Evolutionary conservation across 805 yeast genomes (phyloP).

Genomic region (Candida krabiensis): DNA sequence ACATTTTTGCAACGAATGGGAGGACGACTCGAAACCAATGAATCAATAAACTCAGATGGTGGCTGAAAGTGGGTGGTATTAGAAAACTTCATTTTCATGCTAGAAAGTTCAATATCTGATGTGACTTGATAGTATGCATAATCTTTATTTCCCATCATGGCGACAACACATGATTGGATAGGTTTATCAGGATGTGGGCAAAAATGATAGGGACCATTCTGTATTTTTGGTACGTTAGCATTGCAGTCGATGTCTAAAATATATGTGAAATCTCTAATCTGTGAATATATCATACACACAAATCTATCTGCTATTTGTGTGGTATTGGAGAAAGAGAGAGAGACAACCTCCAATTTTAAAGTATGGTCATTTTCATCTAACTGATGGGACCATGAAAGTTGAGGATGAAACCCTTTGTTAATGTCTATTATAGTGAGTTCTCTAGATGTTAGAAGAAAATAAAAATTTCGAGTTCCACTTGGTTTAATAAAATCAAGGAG

Average conservation of each 20-base stretch:
- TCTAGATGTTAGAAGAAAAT: constrained; percentile 62
- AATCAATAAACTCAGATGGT: not conserved
- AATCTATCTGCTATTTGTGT: constrained; percentile 6
- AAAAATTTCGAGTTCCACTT: constrained; percentile 30
- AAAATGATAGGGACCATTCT: constrained; percentile 26
- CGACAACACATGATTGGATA: constrained; percentile 14
- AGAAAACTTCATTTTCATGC: constrained; percentile 7
- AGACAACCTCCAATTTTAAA: constrained; percentile 38
- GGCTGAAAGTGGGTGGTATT: not conserved
- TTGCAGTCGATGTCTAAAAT: constrained; percentile 31
- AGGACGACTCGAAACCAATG: not conserved
- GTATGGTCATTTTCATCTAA: constrained; percentile 57
- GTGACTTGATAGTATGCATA: constrained; percentile 18
- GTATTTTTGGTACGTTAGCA: constrained; percentile 14
- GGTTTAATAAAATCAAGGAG: constrained; percentile 44
- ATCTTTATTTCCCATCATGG: constrained; percentile 1
- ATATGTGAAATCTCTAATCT: constrained; percentile 26
- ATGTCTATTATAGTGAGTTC: constrained; percentile 57
- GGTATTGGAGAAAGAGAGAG: constrained; percentile 1
- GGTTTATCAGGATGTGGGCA: constrained; percentile 22
- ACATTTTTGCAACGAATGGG: too few relatives aligned
- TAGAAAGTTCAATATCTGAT: constrained; percentile 22
- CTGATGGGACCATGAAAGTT: constrained; percentile 74
- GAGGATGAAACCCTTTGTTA: constrained; percentile 38
- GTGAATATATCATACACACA: constrained; percentile 33